phyloP scores from a whole-genome alignment of 768 basidiomycete species.

The Calocybe gangraenosa region DNA sequence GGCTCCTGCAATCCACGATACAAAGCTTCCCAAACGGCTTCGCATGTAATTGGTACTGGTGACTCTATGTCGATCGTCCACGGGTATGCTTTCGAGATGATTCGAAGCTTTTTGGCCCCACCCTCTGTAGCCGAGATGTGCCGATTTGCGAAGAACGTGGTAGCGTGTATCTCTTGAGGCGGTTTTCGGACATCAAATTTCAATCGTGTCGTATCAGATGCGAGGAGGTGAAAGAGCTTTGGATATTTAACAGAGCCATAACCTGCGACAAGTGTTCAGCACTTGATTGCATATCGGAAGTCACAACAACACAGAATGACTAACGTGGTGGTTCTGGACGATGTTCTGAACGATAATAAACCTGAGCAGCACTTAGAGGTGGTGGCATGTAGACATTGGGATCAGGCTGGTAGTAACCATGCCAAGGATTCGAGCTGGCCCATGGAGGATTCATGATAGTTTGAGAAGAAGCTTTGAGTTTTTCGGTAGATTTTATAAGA shows the following conservation, averaged over 20 bases:
- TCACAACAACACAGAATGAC: neutral
- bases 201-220: conserved; percentile 12
- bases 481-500: too few species aligned
- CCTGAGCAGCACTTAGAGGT: neutral
- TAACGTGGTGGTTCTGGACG: conserved; percentile 4
- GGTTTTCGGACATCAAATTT: conserved; percentile 4
- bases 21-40: conserved; percentile 52
- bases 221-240: conserved; percentile 13
- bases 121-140: conserved; percentile 30
- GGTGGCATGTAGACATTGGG: conserved; percentile 11
- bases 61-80: conserved; percentile 58
- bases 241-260: conserved; percentile 15
- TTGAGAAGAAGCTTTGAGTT: neutral
- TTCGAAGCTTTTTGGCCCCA: conserved; percentile 38
- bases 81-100: conserved; percentile 60
- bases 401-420: conserved; percentile 3
- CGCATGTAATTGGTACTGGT: conserved; percentile 40
- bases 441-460: conserved; percentile 6
- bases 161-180: conserved; percentile 5
- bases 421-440: conserved; percentile 7
- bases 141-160: conserved; percentile 9
- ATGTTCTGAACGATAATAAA: conserved; percentile 7
- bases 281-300: neutral
- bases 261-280: neutral
- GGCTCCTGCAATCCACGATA: conserved; percentile 46